phyloP scores from a whole-genome alignment of 257 asterid genomes.

The Lycium barbarum region DNA sequence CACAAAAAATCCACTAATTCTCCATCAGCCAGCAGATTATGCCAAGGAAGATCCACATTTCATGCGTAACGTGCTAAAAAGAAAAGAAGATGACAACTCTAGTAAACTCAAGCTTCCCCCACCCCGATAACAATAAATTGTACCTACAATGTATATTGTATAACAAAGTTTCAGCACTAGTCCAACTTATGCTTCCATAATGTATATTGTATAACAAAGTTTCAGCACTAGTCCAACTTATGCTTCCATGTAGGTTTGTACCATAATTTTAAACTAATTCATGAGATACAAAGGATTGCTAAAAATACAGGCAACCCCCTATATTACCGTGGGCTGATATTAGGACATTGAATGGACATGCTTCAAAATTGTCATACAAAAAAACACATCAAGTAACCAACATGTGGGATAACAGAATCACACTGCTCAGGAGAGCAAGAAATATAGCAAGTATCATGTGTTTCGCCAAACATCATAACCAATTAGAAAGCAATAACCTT shows the following conservation, averaged over 20 bases:
- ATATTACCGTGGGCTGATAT: not conserved
- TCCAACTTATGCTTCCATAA: not conserved
- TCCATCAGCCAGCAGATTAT: slow-evolving; percentile 9
- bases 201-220: not conserved
- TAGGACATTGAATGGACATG: not conserved
- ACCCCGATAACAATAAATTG: not conserved
- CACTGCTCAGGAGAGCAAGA: not conserved
- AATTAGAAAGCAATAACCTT: not conserved
- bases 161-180: slow-evolving; percentile 1
- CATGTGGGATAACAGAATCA: not conserved
- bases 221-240: slow-evolving; percentile 10
- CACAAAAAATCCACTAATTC: not conserved
- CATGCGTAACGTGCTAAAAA: not conserved
- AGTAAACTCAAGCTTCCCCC: not conserved
- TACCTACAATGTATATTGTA: not conserved
- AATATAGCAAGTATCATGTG: not conserved
- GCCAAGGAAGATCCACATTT: not conserved
- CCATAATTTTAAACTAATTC: not conserved
- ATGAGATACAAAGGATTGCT: not conserved
- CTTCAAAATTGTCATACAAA: not conserved
- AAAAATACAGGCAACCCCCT: not conserved
- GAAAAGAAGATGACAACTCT: not conserved
- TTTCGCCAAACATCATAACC: not conserved
- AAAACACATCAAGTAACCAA: not conserved
- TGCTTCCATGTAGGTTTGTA: not conserved